Base-by-base conservation (phyloP, 2,329 filamentous ascomycete species). In the Clonostachys rosea region DNA sequence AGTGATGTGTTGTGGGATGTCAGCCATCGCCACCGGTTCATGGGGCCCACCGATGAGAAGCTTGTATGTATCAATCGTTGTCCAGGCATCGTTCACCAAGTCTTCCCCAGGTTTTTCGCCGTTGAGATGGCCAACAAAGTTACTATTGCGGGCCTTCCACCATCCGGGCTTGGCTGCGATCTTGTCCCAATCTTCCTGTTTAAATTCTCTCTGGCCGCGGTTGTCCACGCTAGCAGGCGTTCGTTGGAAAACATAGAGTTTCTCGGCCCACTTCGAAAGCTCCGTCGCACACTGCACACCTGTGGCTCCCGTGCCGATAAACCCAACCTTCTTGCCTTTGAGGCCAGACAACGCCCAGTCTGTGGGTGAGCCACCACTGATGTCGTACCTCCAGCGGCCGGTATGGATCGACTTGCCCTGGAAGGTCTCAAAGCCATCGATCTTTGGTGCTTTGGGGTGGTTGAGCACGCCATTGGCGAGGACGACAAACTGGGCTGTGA, bases 231-330 rank as follows among this genome's bases (percentile, higher is more conserved):
- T 60, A 1, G 70, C 66, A 5, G 77, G 76, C 4, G 78, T 82
- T 4, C 78, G 71, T 56, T 82, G 78, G 55, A 82, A 70, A 14
- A 82, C 75, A 51, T 71, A 77, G 4, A 81, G 55, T 39, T 79
- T 62, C 43, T 75, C 70, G 0, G 74, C 70, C 49, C 66, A 74
- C 43, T 70, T 64, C 2, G 70, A 74, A 1, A 80, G 56, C 17
- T 64, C 55, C 0, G 75, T 72, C 0, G 76, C 56, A 2, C 63
- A 65, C 50, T 75, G 72, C 4, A 78, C 61, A 1, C 67, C 70
- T 0, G 73, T 77, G 1, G 75, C 72, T 0, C 73, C 75, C 0
- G 74, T 78, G 20, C 75, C 76, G 30, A 79, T 60, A 43, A 79
- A 63, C 4, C 67, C 76, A 2, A 79, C 72, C 3, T 60, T 57